Base-by-base conservation (phyloP, 768 basidiomycete genomes). In the Pulveroboletus sp. region DNA sequence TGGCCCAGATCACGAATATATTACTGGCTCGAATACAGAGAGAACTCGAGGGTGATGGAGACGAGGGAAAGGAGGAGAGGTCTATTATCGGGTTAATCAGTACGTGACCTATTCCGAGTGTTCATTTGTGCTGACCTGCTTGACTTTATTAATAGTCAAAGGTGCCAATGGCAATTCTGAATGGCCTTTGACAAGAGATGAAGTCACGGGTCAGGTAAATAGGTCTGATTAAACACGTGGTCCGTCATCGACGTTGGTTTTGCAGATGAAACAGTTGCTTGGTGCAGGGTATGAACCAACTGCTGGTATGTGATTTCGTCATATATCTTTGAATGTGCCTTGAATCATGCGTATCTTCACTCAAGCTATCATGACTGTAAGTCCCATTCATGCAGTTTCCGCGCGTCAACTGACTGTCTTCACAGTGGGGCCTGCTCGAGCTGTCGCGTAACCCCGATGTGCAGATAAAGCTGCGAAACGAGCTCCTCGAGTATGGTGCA, bases 381-480 rank as follows among this genome's bases (percentile, higher is more conserved):
- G n/a, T 35, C 0, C 4, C 9, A 11, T 13, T 21, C 6, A 10
- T 33, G 21, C 2, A 4, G 35, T 30, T 9, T 14, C 1, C 21
- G 8, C 17, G 1, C 33, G 26, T 18, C 13, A 0, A 21, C 36
- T 30, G 2, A 43, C n/a, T 14, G 21, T 1, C 13, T 39, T 8
- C 11, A 15, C 21, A 77, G 77, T 83, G 82, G 80, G 75, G 78
- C 1, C 66, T 84, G 0, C 73, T 83, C n/a, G 81, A 83, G 53
- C 70, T 83, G 0, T 72, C 68, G 2, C 69, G 69, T 27, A 60
- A 77, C 48, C 72, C 65, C 0, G 69, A 77, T 21, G 64, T 70
- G 8, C 81, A 83, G 60, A 58, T 66, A 17, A 74, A 67, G 39
- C 62, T 83, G 6, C 73, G 81, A 35, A 67, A 74, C 2, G 81